Evolutionary conservation across 1,284 basidiomycete genomes (phyloP), one percentile per base, ranked within the genome.

Genomic region (Ganoderma boninense): DNA sequence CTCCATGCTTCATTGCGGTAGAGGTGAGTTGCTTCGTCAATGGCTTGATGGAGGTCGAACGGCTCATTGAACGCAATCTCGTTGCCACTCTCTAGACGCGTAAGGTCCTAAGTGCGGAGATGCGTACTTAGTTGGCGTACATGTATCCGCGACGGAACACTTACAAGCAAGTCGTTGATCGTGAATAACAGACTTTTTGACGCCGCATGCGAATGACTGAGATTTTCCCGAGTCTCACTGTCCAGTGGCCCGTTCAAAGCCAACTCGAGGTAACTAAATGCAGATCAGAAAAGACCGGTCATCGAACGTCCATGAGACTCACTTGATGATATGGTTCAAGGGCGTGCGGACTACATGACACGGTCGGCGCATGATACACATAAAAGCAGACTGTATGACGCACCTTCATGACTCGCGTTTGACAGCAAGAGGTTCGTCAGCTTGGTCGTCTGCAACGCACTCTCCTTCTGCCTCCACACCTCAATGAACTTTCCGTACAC

Each of bases 321-420:
- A 87, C 87, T 92, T 92, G 79, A 93, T 92, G 69, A 93, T 94
- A 76, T 93, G 92, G 76, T 93, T 93, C 67, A 94, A 78, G 7
- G 92, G 92, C 14, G 92, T 93, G 49, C 92, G 87, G 11, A 93
- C 92, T 91, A 18, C 32, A n/a, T 71, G 65, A 5, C 16, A 20
- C 32, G 20, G 29, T 29, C 6, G 8, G 56, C 26, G 20, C 29
- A 35, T 23, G 18, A 6, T 5, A 32, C 10, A 18, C 29, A 35
- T 32, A 26, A 1, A 73, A 4, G 76, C 69, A 4, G 46, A 29
- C 16, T 6, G 70, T 73, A 8, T 71, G 54, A 79, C 78, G 72
- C 78, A 87, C 94, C 93, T 84, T 96, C 95, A 79, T 97, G 95
- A 74, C 90, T 93, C 7, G 95, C 95, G 80, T 97, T 97, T n/a